A percentile compares a stretch with the other conserved stretches of the same genome.
phyloP scores from a whole-genome alignment of 495 filamentous ascomycete species.

The Beverwykella pulmonaria region DNA sequence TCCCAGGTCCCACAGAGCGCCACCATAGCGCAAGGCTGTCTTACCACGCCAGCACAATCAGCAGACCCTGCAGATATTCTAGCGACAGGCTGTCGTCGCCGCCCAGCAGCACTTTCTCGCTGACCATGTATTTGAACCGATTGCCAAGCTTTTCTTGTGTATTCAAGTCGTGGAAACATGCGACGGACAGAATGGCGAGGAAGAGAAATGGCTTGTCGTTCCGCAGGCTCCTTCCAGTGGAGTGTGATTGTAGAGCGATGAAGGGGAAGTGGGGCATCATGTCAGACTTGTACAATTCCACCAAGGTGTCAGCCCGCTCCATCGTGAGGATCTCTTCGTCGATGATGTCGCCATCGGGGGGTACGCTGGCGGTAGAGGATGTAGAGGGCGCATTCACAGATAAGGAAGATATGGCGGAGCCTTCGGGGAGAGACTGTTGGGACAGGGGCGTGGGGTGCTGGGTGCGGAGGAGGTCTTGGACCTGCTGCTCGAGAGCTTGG shows the following conservation, averaged over 20 bases:
- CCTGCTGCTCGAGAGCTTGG: conserved; percentile 30
- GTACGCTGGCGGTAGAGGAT: neutral
- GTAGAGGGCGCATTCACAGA: neutral
- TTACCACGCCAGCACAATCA: conserved; percentile 29
- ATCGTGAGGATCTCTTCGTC: conserved; percentile 22
- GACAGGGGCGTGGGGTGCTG: neutral
- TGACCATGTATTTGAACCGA: conserved; percentile 29
- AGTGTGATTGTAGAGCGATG: conserved; percentile 15
- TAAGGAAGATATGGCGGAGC: neutral
- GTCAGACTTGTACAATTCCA: conserved; percentile 33
- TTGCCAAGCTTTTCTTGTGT: conserved; percentile 22
- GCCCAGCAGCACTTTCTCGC: conserved; percentile 28
- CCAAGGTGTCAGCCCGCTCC: conserved; percentile 27
- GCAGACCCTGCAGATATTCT: conserved; percentile 31
- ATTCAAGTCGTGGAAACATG: conserved; percentile 21
- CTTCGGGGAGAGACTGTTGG: conserved; percentile 1
- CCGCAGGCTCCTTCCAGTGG: conserved; percentile 10
- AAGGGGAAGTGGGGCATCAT: conserved; percentile 37
- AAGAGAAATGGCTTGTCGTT: conserved; percentile 30
- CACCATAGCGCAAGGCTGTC: neutral
- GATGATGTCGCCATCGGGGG: conserved; percentile 20
- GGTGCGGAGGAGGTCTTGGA: conserved; percentile 23
- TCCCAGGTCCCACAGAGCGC: neutral
- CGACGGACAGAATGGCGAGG: conserved; percentile 26
- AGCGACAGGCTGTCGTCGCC: conserved; percentile 24